Conservation (phyloP, 306 rosid species). For the Prosopis cineraria region DNA sequence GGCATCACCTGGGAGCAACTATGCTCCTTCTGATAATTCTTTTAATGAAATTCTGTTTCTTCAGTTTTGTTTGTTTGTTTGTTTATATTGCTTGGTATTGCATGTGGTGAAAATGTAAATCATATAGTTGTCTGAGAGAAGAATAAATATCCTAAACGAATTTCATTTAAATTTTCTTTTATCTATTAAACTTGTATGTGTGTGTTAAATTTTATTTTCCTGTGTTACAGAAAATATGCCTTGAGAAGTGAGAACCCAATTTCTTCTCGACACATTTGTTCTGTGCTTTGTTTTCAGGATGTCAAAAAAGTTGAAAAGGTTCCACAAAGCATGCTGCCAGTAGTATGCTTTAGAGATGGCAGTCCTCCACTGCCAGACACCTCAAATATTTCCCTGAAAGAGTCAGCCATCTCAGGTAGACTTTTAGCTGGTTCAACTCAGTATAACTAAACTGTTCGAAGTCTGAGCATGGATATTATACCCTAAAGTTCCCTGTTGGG, state of each 20-base stretch:
- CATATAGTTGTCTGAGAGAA: constrained; percentile 25
- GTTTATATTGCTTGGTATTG: constrained; percentile 18
- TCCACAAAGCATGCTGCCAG: constrained; percentile 57
- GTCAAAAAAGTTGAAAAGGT: constrained; percentile 47
- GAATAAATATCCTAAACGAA: constrained; percentile 16
- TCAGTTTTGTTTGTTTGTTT: neutral
- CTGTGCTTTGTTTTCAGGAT: constrained; percentile 58
- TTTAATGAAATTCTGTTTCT: neutral
- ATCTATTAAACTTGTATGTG: neutral
- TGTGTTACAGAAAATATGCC: constrained; percentile 17
- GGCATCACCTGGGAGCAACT: constrained; percentile 2
- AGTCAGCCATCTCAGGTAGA: constrained; percentile 56
- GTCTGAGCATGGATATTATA: constrained; percentile 29
- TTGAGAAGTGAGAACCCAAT: neutral
- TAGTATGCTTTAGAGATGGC: constrained; percentile 89
- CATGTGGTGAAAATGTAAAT: constrained; percentile 14
- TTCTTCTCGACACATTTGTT: neutral
- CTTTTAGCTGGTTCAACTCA: constrained; percentile 20
- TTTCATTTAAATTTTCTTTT: neutral
- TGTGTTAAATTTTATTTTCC: neutral
- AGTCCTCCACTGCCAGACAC: constrained; percentile 89
- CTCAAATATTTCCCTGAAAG: constrained; percentile 57
- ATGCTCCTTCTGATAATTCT: constrained; percentile 16
- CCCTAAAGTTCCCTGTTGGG: constrained; percentile 10
- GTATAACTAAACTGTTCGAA: constrained; percentile 12